Evolutionary conservation across 106 monocot genomes (phyloP).

Genomic region (Acorus calamus): DNA sequence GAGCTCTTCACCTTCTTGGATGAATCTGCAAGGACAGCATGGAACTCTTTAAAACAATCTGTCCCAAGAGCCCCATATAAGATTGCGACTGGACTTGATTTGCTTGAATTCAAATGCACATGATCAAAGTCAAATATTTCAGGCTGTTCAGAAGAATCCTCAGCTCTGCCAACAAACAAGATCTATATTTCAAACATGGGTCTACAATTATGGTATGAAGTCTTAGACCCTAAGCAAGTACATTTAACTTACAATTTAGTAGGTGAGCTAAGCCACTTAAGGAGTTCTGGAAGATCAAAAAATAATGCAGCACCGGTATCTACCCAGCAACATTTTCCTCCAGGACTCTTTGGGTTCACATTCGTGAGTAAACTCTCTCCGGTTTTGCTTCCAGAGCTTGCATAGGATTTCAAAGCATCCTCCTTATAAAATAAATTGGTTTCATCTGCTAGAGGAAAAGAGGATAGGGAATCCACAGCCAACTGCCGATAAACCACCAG

Average conservation of each 20-base stretch:
- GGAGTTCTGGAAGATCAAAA: conserved; percentile 45
- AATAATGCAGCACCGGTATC: conserved; percentile 60
- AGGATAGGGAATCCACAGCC: conserved; percentile 69
- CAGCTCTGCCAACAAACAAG: conserved; percentile 21
- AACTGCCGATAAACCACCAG: conserved; percentile 73
- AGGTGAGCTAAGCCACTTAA: conserved; percentile 36
- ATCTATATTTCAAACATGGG: neutral
- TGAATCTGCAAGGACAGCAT: conserved; percentile 47
- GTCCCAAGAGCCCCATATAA: conserved; percentile 90
- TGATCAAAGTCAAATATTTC: conserved; percentile 96
- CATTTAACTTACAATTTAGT: conserved; percentile 27
- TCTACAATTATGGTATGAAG: no score
- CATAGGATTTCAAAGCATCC: neutral
- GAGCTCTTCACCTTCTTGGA: conserved; percentile 44
- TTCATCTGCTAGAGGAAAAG: conserved; percentile 22
- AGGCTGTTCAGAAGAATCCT: conserved; percentile 25
- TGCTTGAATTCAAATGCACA: conserved; percentile 33
- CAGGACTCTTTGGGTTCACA: conserved; percentile 10
- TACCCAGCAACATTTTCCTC: conserved; percentile 75
- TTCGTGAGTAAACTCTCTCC: conserved; percentile 1
- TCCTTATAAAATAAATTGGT: neutral
- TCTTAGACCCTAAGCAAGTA: neutral
- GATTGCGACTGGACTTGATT: conserved; percentile 31
- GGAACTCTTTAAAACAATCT: conserved; percentile 81
- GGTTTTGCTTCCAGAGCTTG: neutral